phyloP scores from a whole-genome alignment of 257 asterid species.

The Sherardia arvensis region DNA sequence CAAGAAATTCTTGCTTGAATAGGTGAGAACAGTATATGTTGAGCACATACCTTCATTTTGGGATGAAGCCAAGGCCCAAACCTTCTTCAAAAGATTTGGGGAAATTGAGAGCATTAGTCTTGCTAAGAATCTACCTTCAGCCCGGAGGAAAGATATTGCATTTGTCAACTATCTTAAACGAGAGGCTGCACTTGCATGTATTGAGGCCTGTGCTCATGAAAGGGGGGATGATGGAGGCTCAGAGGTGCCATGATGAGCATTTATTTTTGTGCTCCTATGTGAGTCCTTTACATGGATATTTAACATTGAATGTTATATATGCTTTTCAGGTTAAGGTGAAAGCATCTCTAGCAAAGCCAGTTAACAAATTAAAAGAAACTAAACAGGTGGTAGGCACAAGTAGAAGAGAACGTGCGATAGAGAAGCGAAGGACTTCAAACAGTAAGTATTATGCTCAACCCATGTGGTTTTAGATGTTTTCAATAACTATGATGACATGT shows the following conservation, averaged over 20 bases:
- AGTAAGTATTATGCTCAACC: neutral
- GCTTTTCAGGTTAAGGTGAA: constrained; percentile 38
- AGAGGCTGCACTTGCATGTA: constrained; percentile 63
- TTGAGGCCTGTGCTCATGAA: constrained; percentile 38
- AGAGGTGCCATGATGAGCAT: constrained; percentile 31
- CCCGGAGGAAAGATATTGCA: constrained; percentile 64
- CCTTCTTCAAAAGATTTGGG: constrained; percentile 56
- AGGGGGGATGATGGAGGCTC: constrained; percentile 30
- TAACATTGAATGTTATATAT: constrained; percentile 13
- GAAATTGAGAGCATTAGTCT: constrained; percentile 55
- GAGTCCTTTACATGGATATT: constrained; percentile 5
- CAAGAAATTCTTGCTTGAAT: neutral
- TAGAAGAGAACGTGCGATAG: constrained; percentile 23
- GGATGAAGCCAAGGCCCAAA: constrained; percentile 45
- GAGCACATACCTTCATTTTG: constrained; percentile 58
- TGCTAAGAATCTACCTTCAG: constrained; percentile 44
- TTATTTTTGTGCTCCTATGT: neutral
- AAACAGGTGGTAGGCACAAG: constrained; percentile 21
- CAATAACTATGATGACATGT: neutral
- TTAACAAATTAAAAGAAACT: constrained; percentile 27
- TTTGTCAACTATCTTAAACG: constrained; percentile 47
- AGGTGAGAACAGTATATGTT: constrained; percentile 54
- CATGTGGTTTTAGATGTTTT: neutral
- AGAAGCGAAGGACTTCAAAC: constrained; percentile 20
- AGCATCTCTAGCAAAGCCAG: constrained; percentile 56